Base-by-base conservation (phyloP, 208 protist species). In the Trypanosoma mega region DNA sequence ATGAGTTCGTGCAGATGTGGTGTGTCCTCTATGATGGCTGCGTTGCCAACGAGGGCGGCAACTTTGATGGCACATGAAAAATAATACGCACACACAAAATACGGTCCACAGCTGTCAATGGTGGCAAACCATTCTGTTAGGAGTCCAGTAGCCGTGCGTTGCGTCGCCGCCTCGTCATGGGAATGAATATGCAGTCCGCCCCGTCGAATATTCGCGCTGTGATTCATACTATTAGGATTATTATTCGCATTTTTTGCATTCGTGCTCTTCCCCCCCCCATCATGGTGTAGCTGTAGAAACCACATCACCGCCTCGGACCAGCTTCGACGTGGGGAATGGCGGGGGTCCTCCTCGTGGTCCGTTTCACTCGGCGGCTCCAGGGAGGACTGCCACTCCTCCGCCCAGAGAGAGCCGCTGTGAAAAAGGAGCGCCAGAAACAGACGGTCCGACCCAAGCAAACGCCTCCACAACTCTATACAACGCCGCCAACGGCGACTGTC, bases 351-450 rank as follows among this genome's bases (percentile, higher is more conserved):
- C 29, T 27, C 37, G 20, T 55, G 18, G n/a, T n/a, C n/a, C n/a
- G n/a, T n/a, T n/a, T n/a, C n/a, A n/a, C n/a, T n/a, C n/a, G n/a
- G n/a, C n/a, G n/a, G n/a, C n/a, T 30, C 14, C 7, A 63, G 36
- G 18, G 84, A 53, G 7, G 63, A 50, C 4, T 44, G 65, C 74
- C 87, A 89, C 57, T 88, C 67, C 9, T 68, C 71, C 2, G 69
- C 64, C 77, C 78, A 86, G 4, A 92, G 50, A 20, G 76, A 85
- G 24, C 85, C 85, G 7, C 81, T 59, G 59, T 92, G 81, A 27
- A 86, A 76, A 9, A 92, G 74, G 20, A 92, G 41, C n/a, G 68
- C 66, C 11, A 92, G 79, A 46, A 89, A 72, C 12, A 92, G 48
- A 16, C 65, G 52, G 43, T 92, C 81, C n/a, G 72, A 78, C 27